A percentile compares a stretch with the other conserved stretches of the same genome.
Evolutionary conservation across 23 red algal species (phyloP).

Genomic region (Rhodosorus marinus): DNA sequence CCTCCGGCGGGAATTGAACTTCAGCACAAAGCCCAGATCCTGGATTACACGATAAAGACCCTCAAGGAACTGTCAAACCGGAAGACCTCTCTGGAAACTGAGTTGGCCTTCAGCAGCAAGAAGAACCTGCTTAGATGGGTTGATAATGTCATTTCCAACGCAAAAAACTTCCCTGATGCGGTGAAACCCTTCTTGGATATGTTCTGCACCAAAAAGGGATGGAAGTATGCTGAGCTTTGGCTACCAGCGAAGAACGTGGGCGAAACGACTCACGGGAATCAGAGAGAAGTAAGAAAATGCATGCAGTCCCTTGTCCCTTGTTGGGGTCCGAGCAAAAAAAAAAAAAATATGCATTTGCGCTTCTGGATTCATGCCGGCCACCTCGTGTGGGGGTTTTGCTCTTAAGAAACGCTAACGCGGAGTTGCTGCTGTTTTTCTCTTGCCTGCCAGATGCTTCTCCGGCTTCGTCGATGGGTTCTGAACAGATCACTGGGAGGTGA

Average conservation of each 20-base stretch:
- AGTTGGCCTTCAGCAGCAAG: slow-evolving; percentile 31
- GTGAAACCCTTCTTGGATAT: slow-evolving; percentile 32
- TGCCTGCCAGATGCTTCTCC: too few species aligned
- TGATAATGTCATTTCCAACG: slow-evolving; percentile 7
- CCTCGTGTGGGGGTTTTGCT: too few species aligned
- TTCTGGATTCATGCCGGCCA: too few species aligned
- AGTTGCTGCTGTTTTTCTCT: too few species aligned
- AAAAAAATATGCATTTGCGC: too few species aligned
- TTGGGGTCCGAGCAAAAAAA: too few species aligned
- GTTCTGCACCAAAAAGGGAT: slow-evolving; percentile 25
- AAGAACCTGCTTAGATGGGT: slow-evolving; percentile 33
- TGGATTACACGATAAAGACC: slow-evolving; percentile 47
- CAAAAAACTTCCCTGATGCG: slow-evolving; percentile 25
- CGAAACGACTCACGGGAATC: too few species aligned
- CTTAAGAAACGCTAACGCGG: too few species aligned
- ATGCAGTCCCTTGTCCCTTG: too few species aligned
- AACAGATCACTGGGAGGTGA: too few species aligned
- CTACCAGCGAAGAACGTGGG: slow-evolving; percentile 4
- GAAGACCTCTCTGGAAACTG: slow-evolving; percentile 32
- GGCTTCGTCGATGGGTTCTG: too few species aligned
- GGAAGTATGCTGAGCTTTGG: slow-evolving; percentile 53
- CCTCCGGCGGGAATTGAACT: slow-evolving; percentile 26
- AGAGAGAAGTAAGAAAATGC: too few species aligned
- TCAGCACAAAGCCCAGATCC: slow-evolving; percentile 82
- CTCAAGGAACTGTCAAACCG: slow-evolving; percentile 27